Percentiles rank a stretch among this genome's conserved stretches.
phyloP scores from a whole-genome alignment of 768 basidiomycete genomes.

The Rhodotorula toruloides region DNA sequence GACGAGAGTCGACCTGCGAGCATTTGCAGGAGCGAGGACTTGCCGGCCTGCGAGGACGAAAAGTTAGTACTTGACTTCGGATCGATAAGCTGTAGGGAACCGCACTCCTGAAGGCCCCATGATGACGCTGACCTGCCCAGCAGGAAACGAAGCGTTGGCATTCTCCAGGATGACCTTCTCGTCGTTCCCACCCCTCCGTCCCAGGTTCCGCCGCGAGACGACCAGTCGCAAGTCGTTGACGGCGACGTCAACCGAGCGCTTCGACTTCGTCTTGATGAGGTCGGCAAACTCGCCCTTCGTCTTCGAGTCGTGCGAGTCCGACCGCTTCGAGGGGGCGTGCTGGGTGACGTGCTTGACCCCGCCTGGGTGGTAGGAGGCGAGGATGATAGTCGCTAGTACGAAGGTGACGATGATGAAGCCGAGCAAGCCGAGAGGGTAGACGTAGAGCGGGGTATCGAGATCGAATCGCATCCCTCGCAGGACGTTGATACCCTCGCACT shows the following conservation, averaged over 20 bases:
- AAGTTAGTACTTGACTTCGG: conserved; percentile 9
- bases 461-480: conserved; percentile 47
- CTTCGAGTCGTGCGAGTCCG: conserved; percentile 20
- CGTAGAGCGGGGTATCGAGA: conserved; percentile 41
- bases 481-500: conserved; percentile 50
- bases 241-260: conserved; percentile 45
- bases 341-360: conserved; percentile 46
- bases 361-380: conserved; percentile 46
- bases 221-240: conserved; percentile 37
- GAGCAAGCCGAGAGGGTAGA: conserved; percentile 41
- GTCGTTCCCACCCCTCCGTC: conserved; percentile 22
- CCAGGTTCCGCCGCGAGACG: conserved; percentile 11
- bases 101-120: conserved; percentile 41
- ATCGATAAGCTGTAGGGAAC: conserved; percentile 22
- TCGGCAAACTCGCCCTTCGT: conserved; percentile 16
- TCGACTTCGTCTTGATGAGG: conserved; percentile 24
- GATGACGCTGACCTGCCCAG: conserved; percentile 48
- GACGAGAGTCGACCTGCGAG: conserved; percentile 46
- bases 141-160: conserved; percentile 45
- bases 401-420: conserved; percentile 46
- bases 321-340: neutral
- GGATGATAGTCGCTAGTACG: conserved; percentile 43
- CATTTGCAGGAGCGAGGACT: conserved; percentile 49
- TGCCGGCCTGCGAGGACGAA: conserved; percentile 40
- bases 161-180: conserved; percentile 47